Evolutionary conservation across 257 asterid species (phyloP), one percentile per base, ranked within the genome.

Genomic region (Vinca minor): DNA sequence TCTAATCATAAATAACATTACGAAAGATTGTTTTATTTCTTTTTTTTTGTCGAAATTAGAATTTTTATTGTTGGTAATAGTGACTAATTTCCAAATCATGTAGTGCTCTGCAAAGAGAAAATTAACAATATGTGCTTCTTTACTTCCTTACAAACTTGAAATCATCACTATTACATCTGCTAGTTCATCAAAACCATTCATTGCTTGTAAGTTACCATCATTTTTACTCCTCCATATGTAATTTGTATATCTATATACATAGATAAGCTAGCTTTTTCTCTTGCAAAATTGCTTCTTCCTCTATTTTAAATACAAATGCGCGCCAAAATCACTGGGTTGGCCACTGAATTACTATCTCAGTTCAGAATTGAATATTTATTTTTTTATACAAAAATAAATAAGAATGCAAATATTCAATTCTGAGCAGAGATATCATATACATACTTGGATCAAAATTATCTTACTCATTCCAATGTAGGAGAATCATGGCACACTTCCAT

Each of bases 401-500:
- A 34, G 38, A 34, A 34, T 12, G 14, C 18, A 2, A 53, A 8
- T 31, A 5, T 66, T 36, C n/a, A n/a, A n/a, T n/a, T n/a, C n/a
- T n/a, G n/a, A n/a, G n/a, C n/a, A n/a, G n/a, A n/a, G n/a, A n/a
- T n/a, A n/a, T n/a, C n/a, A n/a, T n/a, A n/a, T n/a, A n/a, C n/a
- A n/a, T n/a, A n/a, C n/a, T n/a, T n/a, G n/a, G n/a, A n/a, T n/a
- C n/a, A n/a, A n/a, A n/a, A n/a, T n/a, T n/a, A n/a, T n/a, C n/a
- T 28, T 29, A 28, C 46, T 56, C 85, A 71, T 85, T 81, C 80
- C 73, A 81, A 10, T 78, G 73, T 60, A 90, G 80, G 31, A 90
- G 95, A 62, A 77, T 74, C 15, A 84, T 60, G 0, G 84, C 82
- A 76, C 97, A 90, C 78, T 81, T 83, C 97, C 97, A 90, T 3